Base-by-base conservation (phyloP, 805 yeast species). In the Ogataea parapolymorpha region DNA sequence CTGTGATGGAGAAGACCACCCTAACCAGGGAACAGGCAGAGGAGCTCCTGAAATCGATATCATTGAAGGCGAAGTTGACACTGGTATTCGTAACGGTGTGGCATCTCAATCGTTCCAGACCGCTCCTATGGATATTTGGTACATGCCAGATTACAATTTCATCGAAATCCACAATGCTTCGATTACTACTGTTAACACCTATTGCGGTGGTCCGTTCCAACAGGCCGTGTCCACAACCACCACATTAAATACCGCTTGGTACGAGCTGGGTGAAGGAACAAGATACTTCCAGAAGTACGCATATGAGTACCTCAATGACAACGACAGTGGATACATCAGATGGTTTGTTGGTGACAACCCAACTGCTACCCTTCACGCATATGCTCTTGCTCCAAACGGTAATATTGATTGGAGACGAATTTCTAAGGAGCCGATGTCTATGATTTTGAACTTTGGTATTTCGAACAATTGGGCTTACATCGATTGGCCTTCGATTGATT, bases 1-100 rank as follows among this genome's bases (percentile, higher is more conserved):
- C 0, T 90, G 97, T 67, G 66, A 71, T 18, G 88, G 82, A 22
- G 87, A 79, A 53, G 88, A 82, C 38, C 97, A 90, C 61, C 98
- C 98, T 34, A 89, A 82, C 59, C 75, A 68, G 16, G 97, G 97
- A 36, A 63, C 66, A 1, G 97, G 97, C 11, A 79, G 98, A 63
- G 96, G 96, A 39, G 95, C 96, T 0, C 96, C 96, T 8, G 97
- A 89, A 71, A 87, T 91, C 53, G 98, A 91, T 77, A 79, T 82
- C 32, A 61, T 91, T 38, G 98, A 91, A 75, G 96, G 83, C 49
- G 89, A 87, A 51, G 76, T 79, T 18, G 80, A 79, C 48, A 70
- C 82, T 2, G 68, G 61, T 11, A 41, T 70, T 15, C 46, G 51
- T 29, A 58, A 67, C 49, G 93, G 93, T 53, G 76, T 82, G 31